Conservation (phyloP, 352 stramenopile species). For the Pythium coloratum region DNA sequence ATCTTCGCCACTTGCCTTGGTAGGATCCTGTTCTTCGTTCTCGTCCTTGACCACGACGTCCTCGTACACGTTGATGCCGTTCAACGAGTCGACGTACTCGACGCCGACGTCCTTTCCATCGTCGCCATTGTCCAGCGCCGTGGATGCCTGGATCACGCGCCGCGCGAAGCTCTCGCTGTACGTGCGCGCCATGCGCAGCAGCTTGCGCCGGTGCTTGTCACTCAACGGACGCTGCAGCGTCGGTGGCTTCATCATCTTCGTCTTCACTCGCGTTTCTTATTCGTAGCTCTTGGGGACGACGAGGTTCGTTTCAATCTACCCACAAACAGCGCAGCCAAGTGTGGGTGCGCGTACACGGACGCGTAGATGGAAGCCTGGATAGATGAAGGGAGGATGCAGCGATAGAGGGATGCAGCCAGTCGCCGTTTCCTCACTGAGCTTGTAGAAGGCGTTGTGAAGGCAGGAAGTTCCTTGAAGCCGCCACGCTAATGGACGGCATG, state of each 20-base stretch:
- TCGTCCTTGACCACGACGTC: neutral
- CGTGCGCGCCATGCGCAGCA: slow-evolving; percentile 15
- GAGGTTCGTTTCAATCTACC: slow-evolving; percentile 4
- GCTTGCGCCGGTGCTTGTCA: slow-evolving; percentile 9
- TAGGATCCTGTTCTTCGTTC: neutral
- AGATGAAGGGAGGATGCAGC: neutral
- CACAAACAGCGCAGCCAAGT: neutral
- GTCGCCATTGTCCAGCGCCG: slow-evolving; percentile 13
- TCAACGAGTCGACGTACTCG: slow-evolving; percentile 26
- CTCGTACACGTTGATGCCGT: slow-evolving; percentile 28
- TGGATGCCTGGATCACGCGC: slow-evolving; percentile 3
- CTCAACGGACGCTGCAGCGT: slow-evolving; percentile 5
- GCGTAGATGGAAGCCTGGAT: neutral
- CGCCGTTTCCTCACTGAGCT: neutral
- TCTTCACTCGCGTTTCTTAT: neutral
- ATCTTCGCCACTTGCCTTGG: too few relatives aligned
- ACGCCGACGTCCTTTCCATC: slow-evolving; percentile 4
- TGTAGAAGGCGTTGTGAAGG: too few relatives aligned
- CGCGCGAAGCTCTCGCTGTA: slow-evolving; percentile 28
- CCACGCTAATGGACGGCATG: neutral
- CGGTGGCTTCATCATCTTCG: slow-evolving; percentile 1
- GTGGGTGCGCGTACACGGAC: neutral
- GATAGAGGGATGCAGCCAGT: neutral
- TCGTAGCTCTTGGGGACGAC: neutral
- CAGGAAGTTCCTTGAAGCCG: slow-evolving; percentile 1